Base-by-base conservation (phyloP, 768 basidiomycete genomes). In the Postia placenta region DNA sequence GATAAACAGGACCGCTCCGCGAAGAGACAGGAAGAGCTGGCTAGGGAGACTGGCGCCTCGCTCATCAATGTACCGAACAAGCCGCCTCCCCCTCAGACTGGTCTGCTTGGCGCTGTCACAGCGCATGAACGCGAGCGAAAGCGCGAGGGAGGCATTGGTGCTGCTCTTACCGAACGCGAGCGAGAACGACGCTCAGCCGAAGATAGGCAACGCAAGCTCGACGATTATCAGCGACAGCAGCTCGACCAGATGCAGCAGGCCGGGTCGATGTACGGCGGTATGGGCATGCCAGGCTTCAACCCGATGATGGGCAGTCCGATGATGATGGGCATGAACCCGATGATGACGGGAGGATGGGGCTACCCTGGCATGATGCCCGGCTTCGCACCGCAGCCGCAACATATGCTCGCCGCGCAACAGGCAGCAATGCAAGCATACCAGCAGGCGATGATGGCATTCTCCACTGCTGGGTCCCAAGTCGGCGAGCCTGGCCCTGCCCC, bases 1-100 rank as follows among this genome's bases (percentile, higher is more conserved):
- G 94, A 97, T 64, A 92, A 92, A 64, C 85, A 94, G 64, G 93
- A 96, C 62, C 81, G 95, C 28, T 96, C 93, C 25, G 96, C 96
- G 2, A 94, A 94, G 66, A 78, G 86, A 45, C 92, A 97, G 60
- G 95, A 99, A 64, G 91, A 96, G 64, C 68, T 90, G 11, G 96
- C 96, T 9, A 76, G 94, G 28, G 94, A 96, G 68, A 83, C 77
- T 5, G 96, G 96, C 24, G 88, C 81, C 14, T 92, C 92, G 3
- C 76, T 98, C 46, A 84, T 98, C 71, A 94, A 95, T 64, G 91
- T 99, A n/a, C 92, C 91, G 3, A 81, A 84, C 61, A 95, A 95
- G 63, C 92, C 94, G 0, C 92, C 91, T 0, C 90, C 92, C 2
- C 94, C 96, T 6, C 92, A 95, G 67, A 91, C 88, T 37, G 96